A percentile compares a stretch with the other conserved stretches of the same genome.
Conservation (phyloP, 176 grass and related monocot species). For the Pontederia crassipes region DNA sequence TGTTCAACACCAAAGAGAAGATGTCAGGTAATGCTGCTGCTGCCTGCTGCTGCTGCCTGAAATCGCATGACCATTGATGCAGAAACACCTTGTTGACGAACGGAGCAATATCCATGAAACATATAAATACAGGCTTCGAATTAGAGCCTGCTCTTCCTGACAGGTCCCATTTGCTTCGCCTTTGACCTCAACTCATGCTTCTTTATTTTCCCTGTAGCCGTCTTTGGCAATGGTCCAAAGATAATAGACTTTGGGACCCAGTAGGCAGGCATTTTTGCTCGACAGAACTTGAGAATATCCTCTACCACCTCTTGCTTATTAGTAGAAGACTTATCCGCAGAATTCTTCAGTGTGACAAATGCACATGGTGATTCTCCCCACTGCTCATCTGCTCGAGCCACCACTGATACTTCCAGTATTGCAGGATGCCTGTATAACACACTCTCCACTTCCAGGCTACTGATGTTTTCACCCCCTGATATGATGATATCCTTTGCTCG, state of each 20-base stretch:
- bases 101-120: no score
- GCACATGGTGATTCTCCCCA: constrained; percentile 38
- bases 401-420: constrained; percentile 28
- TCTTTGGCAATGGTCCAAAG: constrained; percentile 81
- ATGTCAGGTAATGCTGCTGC: no score
- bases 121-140: no score
- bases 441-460: constrained; percentile 29
- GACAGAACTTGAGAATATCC: constrained; percentile 67
- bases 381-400: constrained; percentile 17
- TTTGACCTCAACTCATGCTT: constrained; percentile 73
- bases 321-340: neutral
- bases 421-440: constrained; percentile 17
- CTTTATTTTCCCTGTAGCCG: constrained; percentile 75
- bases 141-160: constrained; percentile 82
- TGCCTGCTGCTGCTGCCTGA: no score
- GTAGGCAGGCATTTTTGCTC: constrained; percentile 65
- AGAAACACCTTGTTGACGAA: no score
- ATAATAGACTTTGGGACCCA: constrained; percentile 83
- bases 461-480: constrained; percentile 36
- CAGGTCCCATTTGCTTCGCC: constrained; percentile 64
- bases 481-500: constrained; percentile 26
- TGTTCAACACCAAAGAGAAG: no score
- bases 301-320: constrained; percentile 37
- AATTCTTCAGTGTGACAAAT: constrained; percentile 27
- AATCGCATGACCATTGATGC: no score